These are phyloP conservation scores for Paramecium primaurelia DNA, from an alignment of 73 alveolate genomes.

Conservation along the genomic window DNA sequence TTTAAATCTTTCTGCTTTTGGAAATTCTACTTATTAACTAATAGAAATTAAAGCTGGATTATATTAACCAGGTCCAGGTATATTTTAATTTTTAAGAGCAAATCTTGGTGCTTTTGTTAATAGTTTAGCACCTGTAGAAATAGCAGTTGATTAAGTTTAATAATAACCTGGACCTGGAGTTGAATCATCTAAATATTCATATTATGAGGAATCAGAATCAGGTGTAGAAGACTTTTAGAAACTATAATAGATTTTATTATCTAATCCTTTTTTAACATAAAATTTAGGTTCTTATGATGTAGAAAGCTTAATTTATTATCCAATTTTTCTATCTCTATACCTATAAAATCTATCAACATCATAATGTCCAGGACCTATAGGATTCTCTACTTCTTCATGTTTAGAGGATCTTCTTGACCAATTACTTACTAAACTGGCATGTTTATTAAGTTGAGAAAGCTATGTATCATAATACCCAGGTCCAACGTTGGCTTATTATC, in stretches of 20 bases:
- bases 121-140: neutral
- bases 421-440: neutral
- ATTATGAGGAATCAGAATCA: slow-evolving; percentile 1
- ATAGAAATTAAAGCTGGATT: neutral
- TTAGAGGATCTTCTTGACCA: neutral
- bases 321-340: neutral
- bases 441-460: neutral
- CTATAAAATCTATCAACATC: slow-evolving; percentile 27
- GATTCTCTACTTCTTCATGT: neutral
- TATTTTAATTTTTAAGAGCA: neutral
- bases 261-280: slow-evolving; percentile 5
- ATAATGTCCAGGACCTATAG: slow-evolving; percentile 30
- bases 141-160: neutral
- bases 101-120: slow-evolving; percentile 8
- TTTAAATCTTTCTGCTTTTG: neutral
- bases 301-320: neutral
- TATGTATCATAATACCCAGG: slow-evolving; percentile 25
- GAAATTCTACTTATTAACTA: neutral
- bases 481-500: neutral
- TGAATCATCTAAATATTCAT: neutral
- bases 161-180: slow-evolving; percentile 50
- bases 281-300: neutral
- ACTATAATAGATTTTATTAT: neutral
- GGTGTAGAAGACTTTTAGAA: neutral
- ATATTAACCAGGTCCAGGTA: slow-evolving; percentile 40